Percentiles rank a stretch among this genome's conserved stretches.
Evolutionary conservation across 108 stramenopile species (phyloP).

Genomic region (Tribonema minus): DNA sequence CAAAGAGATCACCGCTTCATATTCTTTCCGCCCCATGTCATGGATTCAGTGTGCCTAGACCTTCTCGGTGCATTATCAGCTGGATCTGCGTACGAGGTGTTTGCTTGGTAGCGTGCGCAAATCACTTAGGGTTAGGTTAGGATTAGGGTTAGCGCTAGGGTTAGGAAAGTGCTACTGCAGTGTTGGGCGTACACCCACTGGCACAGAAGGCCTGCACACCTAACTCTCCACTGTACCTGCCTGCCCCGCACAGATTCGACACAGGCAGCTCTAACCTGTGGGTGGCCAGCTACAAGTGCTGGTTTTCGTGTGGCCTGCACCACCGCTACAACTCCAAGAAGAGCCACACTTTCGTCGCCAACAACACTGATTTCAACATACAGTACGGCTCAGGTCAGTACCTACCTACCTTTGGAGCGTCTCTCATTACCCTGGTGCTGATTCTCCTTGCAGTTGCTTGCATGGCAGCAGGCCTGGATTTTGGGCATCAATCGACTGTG

Average conservation of each 20-base stretch:
- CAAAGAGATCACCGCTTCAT: no score
- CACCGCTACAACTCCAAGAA: constrained; percentile 55
- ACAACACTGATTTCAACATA: background rate
- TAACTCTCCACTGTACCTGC: no score
- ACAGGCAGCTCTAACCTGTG: constrained; percentile 94
- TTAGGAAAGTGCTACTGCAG: no score
- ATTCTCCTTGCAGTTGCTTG: background rate
- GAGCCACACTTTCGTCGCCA: constrained; percentile 51
- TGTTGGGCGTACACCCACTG: no score
- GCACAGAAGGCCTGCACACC: no score
- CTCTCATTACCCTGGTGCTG: background rate
- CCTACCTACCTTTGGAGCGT: background rate
- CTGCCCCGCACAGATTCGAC: no score
- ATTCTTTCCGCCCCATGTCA: no score
- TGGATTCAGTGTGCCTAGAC: no score
- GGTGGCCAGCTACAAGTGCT: constrained; percentile 83
- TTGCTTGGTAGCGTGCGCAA: no score
- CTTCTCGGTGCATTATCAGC: no score
- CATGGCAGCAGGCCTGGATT: background rate
- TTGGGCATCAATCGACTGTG: background rate
- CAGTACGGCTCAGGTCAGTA: background rate
- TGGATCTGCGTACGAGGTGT: constrained; percentile 56
- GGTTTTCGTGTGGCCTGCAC: constrained; percentile 58
- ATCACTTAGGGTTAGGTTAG: no score
- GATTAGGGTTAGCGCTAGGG: constrained; percentile 81